These are phyloP conservation scores for Colletotrichum tropicale DNA, from an alignment of 2,329 filamentous ascomycete species.

Conservation along the genomic window DNA sequence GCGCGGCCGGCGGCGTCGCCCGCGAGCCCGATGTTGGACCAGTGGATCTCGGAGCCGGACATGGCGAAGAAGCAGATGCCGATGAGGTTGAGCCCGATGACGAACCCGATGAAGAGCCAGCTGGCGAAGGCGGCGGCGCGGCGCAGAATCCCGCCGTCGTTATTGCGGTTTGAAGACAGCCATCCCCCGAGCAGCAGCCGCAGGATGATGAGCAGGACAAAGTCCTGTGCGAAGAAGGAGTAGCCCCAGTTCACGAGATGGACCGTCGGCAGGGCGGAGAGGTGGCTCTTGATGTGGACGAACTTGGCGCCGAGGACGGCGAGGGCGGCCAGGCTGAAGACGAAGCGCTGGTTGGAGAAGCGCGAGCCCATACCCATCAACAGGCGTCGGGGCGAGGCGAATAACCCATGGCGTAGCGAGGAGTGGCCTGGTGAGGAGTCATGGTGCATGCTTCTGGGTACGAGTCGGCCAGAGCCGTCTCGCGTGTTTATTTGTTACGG, in stretches of 20 bases:
- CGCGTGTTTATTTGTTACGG: background rate
- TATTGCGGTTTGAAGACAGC: slow-evolving; percentile 9
- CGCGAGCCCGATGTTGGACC: slow-evolving; percentile 35
- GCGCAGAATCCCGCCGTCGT: slow-evolving; percentile 10
- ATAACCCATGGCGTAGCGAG: background rate
- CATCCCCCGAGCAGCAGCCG: slow-evolving; percentile 32
- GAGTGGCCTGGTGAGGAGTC: background rate
- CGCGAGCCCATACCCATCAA: background rate
- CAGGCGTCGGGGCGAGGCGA: background rate
- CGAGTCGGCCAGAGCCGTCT: background rate
- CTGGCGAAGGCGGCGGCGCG: background rate
- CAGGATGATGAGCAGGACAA: slow-evolving; percentile 33
- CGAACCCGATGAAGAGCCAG: slow-evolving; percentile 19
- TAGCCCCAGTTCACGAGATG: slow-evolving; percentile 33
- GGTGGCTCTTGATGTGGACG: slow-evolving; percentile 35
- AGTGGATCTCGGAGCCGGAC: slow-evolving; percentile 37
- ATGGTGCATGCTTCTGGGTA: background rate
- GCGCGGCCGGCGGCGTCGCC: slow-evolving; percentile 32
- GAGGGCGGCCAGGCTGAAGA: slow-evolving; percentile 35
- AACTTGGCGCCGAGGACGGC: slow-evolving; percentile 33
- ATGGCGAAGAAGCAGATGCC: slow-evolving; percentile 33
- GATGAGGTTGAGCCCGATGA: slow-evolving; percentile 18
- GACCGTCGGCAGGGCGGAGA: slow-evolving; percentile 30
- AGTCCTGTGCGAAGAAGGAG: slow-evolving; percentile 39
- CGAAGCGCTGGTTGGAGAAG: slow-evolving; percentile 25